Percentiles rank a stretch among this genome's conserved stretches.
Conservation (phyloP, 2,329 filamentous ascomycete genomes). For the Sarocladium kiliense region DNA sequence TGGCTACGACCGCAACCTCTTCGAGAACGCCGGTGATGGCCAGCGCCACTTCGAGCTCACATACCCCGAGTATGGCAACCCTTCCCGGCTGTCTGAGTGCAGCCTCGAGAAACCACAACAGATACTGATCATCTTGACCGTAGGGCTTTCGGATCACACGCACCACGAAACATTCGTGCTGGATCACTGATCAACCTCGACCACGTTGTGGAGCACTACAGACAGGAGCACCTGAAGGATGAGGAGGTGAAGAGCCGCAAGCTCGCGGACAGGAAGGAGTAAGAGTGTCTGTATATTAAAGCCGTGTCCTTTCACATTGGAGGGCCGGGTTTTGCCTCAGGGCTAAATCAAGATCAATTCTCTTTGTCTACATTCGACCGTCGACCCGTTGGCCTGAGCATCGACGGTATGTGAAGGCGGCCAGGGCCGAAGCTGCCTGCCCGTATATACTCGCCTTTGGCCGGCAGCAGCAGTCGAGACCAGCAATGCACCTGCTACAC, state of each 20-base stretch:
- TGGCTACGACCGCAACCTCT: slow-evolving; percentile 51
- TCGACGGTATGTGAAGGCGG: too few relatives aligned
- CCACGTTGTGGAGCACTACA: slow-evolving; percentile 53
- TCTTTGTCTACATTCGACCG: background rate
- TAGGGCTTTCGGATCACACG: slow-evolving; percentile 46
- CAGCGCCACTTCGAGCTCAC: slow-evolving; percentile 46
- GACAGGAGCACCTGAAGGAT: slow-evolving; percentile 46
- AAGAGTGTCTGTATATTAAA: slow-evolving; percentile 20
- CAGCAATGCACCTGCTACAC: too few relatives aligned
- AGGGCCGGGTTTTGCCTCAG: background rate
- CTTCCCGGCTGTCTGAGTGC: background rate
- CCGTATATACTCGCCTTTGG: too few relatives aligned
- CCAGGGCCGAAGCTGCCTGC: too few relatives aligned
- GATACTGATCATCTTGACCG: background rate
- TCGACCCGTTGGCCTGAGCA: too few relatives aligned
- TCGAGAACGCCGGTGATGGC: slow-evolving; percentile 36
- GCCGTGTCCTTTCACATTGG: background rate
- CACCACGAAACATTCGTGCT: slow-evolving; percentile 48
- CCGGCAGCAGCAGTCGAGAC: too few relatives aligned
- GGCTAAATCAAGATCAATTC: background rate
- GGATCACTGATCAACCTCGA: slow-evolving; percentile 51
- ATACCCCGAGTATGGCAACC: slow-evolving; percentile 48
- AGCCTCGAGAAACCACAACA: background rate
- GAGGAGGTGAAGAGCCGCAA: slow-evolving; percentile 51
- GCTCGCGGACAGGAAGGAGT: slow-evolving; percentile 35